A percentile compares a stretch with the other conserved stretches of the same genome.
phyloP scores from a whole-genome alignment of 345 rosid species.

The Citrus reticulata region DNA sequence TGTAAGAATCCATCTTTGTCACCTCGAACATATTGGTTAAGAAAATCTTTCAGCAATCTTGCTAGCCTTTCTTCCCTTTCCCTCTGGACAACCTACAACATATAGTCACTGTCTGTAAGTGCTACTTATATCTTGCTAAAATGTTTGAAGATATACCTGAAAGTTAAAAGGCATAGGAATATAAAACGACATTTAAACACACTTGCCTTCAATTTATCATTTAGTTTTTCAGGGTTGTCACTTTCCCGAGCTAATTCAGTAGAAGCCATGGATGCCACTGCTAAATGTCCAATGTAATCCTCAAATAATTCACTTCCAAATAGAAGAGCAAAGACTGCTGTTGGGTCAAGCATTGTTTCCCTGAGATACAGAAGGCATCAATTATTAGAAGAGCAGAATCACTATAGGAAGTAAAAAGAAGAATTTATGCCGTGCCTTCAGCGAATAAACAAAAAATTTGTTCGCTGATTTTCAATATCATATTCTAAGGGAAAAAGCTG shows the following conservation, averaged over 20 bases:
- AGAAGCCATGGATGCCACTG: constrained; percentile 88
- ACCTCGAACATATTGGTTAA: constrained; percentile 51
- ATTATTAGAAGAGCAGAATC: neutral
- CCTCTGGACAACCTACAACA: constrained; percentile 52
- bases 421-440: neutral
- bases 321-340: constrained; percentile 83
- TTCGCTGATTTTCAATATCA: neutral
- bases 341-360: constrained; percentile 83
- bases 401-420: neutral
- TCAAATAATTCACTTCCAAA: constrained; percentile 95
- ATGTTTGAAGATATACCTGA: neutral
- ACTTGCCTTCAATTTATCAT: constrained; percentile 73
- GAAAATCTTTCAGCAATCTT: constrained; percentile 42
- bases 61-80: constrained; percentile 81
- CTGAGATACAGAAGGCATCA: constrained; percentile 30
- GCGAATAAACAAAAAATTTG: neutral
- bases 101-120: neutral
- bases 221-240: constrained; percentile 59
- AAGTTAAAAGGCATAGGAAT: neutral
- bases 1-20: constrained; percentile 51
- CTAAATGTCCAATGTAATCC: constrained; percentile 88
- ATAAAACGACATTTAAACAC: neutral
- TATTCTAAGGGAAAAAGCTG: neutral
- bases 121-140: neutral
- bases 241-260: constrained; percentile 47